A percentile compares a stretch with the other conserved stretches of the same genome.
Evolutionary conservation across 768 basidiomycete genomes (phyloP).

Genomic region (Mycena leptocephala): DNA sequence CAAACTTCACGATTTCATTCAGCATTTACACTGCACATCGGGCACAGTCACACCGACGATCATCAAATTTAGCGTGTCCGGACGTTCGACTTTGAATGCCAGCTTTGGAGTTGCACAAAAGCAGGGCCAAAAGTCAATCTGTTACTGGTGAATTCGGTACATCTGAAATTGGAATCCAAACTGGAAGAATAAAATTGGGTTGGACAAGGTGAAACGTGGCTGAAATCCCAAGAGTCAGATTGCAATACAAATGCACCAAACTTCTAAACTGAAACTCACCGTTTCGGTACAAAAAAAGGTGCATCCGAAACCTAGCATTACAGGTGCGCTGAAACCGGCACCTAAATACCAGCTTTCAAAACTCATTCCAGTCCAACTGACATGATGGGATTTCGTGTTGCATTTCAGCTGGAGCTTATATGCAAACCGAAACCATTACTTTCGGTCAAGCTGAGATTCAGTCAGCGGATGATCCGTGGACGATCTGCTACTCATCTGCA

Average conservation of each 20-base stretch:
- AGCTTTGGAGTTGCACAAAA: not conserved
- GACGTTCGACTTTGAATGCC: not conserved
- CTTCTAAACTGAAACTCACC: too few relatives aligned
- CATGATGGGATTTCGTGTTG: not conserved
- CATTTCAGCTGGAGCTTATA: not conserved
- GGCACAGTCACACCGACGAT: not conserved
- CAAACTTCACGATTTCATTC: too few relatives aligned
- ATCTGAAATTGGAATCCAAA: not conserved
- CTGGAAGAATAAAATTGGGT: not conserved
- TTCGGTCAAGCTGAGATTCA: not conserved
- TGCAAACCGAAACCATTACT: not conserved
- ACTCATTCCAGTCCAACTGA: not conserved
- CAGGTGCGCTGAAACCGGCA: too few relatives aligned
- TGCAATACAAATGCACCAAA: too few relatives aligned
- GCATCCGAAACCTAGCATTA: too few relatives aligned
- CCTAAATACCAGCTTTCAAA: not conserved
- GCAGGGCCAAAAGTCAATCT: not conserved
- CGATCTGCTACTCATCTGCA: not conserved
- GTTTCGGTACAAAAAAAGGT: too few relatives aligned
- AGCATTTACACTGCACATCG: too few relatives aligned
- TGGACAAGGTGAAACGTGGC: too few relatives aligned
- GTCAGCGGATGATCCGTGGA: not conserved
- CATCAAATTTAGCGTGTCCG: not conserved
- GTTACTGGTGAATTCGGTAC: not conserved
- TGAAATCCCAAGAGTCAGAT: too few relatives aligned